Base-by-base conservation (phyloP, 2,329 filamentous ascomycete genomes). In the Plenodomus lindquistii region DNA sequence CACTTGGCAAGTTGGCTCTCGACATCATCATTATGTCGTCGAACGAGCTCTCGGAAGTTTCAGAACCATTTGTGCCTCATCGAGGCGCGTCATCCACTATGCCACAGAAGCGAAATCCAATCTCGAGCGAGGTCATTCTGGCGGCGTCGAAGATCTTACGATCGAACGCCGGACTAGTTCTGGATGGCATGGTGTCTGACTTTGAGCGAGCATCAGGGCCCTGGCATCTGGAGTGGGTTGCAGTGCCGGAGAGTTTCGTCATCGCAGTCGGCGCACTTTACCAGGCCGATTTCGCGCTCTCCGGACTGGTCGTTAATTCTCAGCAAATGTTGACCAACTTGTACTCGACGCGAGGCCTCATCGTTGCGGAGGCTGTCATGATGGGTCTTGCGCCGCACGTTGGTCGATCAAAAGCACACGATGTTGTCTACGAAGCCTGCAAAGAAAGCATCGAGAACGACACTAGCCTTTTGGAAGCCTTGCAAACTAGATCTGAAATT, bases 331-430 rank as follows among this genome's bases (percentile, higher is more conserved):
- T 75, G 44, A 60, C 65, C 0, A 84, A 83, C 51, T 68, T 84
- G 1, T 70, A 75, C 38, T 80, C 76, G 1, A 81, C 79, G 0
- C 69, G 69, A 36, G 81, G 81, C 0, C 63, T 83, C 17, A 83
- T 83, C 54, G 81, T 83, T 11, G 80, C 75, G 0, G 81, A 84
- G 66, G 80, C 81, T 2, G 79, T 84, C n/a, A 83, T 84, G 81
- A 83, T 84, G 81, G 77, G 74, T 1, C 70, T 84, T 41, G 81
- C 80, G n/a, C 73, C 75, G 15, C 69, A 77, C 63, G 67, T 81
- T 35, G 81, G 81, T 8, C 71, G 81, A 13, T 78, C 80, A 49
- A 71, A 75, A 16, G 80, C 80, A 2, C 81, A 83, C 61, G 80
- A 83, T 55, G 70, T 81, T 31, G 80, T 84, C 2, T 84, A 84